phyloP scores from a whole-genome alignment of 768 basidiomycete genomes.

The Paxillus rubicundulus region DNA sequence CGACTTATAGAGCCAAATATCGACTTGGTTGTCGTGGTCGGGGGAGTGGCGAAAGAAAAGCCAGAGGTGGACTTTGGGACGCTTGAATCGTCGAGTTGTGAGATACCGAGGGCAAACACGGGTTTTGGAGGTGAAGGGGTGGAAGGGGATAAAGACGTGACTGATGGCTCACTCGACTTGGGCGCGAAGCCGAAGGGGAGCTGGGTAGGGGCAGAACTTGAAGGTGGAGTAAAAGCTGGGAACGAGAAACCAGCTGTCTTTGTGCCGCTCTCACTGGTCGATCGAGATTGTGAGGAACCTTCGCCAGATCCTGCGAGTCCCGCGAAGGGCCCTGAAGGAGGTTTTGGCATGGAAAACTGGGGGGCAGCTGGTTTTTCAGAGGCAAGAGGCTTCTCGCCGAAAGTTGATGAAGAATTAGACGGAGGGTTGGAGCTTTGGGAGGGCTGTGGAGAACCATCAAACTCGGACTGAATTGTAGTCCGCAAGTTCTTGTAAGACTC shows the following conservation, averaged over 20 bases:
- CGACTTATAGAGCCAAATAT: constrained; percentile 8
- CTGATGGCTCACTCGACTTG: constrained; percentile 18
- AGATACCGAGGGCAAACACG: constrained; percentile 24
- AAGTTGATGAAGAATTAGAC: constrained; percentile 10
- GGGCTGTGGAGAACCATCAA: constrained; percentile 36
- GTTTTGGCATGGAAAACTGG: constrained; percentile 34
- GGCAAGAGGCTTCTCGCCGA: constrained; percentile 6
- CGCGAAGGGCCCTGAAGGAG: constrained; percentile 35
- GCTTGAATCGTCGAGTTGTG: constrained; percentile 8
- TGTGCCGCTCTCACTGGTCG: constrained; percentile 17
- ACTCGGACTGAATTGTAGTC: constrained; percentile 52
- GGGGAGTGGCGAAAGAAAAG: constrained; percentile 18
- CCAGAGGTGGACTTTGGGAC: constrained; percentile 10
- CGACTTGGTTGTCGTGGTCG: constrained; percentile 7
- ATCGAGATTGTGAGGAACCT: constrained; percentile 6
- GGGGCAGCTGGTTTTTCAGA: constrained; percentile 17
- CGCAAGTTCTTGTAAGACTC: constrained; percentile 61
- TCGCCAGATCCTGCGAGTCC: constrained; percentile 30
- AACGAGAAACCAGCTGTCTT: constrained; percentile 25
- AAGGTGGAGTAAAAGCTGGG: constrained; percentile 22
- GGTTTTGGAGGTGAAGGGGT: constrained; percentile 27
- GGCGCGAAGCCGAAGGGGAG: constrained; percentile 13
- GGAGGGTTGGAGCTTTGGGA: constrained; percentile 5
- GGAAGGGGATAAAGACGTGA: constrained; percentile 11
- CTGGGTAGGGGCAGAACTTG: constrained; percentile 8